Conservation (phyloP, 2,329 filamentous ascomycete species). For the Didymella pinodella region DNA sequence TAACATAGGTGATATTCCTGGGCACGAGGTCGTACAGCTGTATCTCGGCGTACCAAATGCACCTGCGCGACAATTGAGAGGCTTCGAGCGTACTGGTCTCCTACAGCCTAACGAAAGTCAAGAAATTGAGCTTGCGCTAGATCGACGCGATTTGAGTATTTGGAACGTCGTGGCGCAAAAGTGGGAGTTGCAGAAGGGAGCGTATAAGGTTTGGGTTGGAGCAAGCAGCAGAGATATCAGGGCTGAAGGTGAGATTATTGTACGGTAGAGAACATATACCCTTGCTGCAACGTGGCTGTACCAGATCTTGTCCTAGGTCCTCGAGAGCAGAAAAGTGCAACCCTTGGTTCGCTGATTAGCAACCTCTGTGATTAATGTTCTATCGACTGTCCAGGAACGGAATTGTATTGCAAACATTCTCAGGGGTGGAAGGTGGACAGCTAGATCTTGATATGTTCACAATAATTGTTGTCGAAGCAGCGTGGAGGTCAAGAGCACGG, state of each 20-base stretch:
- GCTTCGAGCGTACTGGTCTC: conserved; percentile 74
- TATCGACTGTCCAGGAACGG: too few relatives aligned
- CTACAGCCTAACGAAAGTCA: conserved; percentile 71
- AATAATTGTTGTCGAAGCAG: too few relatives aligned
- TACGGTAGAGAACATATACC: conserved; percentile 5
- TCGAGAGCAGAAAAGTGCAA: too few relatives aligned
- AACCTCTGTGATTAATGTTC: too few relatives aligned
- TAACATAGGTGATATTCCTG: conserved; percentile 70
- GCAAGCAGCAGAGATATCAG: conserved; percentile 48
- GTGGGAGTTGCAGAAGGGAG: conserved; percentile 66
- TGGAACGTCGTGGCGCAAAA: conserved; percentile 81
- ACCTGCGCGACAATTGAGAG: conserved; percentile 69
- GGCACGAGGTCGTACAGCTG: conserved; percentile 76
- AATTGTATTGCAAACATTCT: too few relatives aligned
- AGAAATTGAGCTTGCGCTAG: conserved; percentile 71
- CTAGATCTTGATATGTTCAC: too few relatives aligned
- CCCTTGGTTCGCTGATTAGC: too few relatives aligned
- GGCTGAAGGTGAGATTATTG: conserved; percentile 28
- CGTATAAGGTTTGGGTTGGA: conserved; percentile 44
- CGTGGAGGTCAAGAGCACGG: too few relatives aligned
- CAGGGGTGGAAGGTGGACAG: too few relatives aligned
- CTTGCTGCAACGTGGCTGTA: too few relatives aligned
- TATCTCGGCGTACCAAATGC: conserved; percentile 72
- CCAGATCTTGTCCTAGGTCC: too few relatives aligned
- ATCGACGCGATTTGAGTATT: conserved; percentile 81